Evolutionary conservation across 2,329 filamentous ascomycete genomes (phyloP).

Genomic region (Pseudocercospora vitis): DNA sequence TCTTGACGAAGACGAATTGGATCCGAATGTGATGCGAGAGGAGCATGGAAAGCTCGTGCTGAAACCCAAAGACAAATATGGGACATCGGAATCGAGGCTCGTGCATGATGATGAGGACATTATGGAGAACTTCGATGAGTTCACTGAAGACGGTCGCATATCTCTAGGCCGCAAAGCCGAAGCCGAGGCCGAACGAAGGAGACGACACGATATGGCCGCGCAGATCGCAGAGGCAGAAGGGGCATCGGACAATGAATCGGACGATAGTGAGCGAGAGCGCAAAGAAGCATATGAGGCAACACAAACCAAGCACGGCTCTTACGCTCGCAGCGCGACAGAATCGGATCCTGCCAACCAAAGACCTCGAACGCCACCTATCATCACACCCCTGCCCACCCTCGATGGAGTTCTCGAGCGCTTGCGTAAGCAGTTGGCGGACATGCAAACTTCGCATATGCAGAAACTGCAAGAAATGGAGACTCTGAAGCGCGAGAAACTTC

Average conservation of each 20-base stretch:
- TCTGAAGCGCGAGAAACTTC: constrained; percentile 65
- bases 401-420: constrained; percentile 65
- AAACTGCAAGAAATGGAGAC: constrained; percentile 65
- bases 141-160: constrained; percentile 68
- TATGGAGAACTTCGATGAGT: constrained; percentile 90
- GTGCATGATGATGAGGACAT: constrained; percentile 87
- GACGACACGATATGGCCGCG: constrained; percentile 76
- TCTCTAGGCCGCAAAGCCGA: constrained; percentile 77
- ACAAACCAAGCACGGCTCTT: constrained; percentile 84
- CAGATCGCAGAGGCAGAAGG: constrained; percentile 70
- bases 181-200: constrained; percentile 61
- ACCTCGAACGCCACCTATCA: constrained; percentile 51
- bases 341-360: constrained; percentile 34
- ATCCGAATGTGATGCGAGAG: constrained; percentile 42
- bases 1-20: constrained; percentile 45
- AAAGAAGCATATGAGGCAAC: constrained; percentile 82
- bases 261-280: constrained; percentile 63
- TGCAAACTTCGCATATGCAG: constrained; percentile 60
- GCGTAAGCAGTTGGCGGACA: constrained; percentile 59
- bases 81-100: constrained; percentile 62
- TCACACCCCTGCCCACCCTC: constrained; percentile 75
- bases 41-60: constrained; percentile 48
- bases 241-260: constrained; percentile 42
- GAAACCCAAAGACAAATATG: constrained; percentile 61
- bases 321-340: constrained; percentile 40